These are phyloP conservation scores for Fonsecaea erecta DNA, from an alignment of 2,329 filamentous ascomycete genomes.

Conservation along the genomic window DNA sequence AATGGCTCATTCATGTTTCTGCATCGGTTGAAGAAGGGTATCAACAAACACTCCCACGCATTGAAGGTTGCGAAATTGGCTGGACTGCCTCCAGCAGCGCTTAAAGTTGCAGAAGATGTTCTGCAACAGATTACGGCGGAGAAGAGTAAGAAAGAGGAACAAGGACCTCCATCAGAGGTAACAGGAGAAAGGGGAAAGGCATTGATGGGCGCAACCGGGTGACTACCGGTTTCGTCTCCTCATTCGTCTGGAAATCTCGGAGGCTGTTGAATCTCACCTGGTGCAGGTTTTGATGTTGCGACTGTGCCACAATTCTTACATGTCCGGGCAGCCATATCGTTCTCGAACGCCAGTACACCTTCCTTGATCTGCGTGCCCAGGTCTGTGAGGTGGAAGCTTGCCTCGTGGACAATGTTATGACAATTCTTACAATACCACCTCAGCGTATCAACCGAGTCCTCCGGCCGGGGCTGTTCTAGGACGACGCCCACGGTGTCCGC, in stretches of 20 bases:
- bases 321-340: constrained; percentile 69
- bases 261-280: constrained; percentile 51
- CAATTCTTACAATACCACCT: constrained; percentile 87
- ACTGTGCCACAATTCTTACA: constrained; percentile 78
- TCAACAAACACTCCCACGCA: constrained; percentile 87
- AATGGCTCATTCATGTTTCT: constrained; percentile 79
- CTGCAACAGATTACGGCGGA: constrained; percentile 25
- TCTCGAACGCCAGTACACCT: constrained; percentile 81
- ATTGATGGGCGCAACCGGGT: constrained; percentile 14
- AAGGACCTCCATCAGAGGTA: background rate
- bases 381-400: constrained; percentile 83
- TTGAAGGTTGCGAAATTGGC: constrained; percentile 92
- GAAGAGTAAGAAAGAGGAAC: constrained; percentile 9
- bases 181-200: constrained; percentile 1
- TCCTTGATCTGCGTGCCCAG: constrained; percentile 93
- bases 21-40: constrained; percentile 77
- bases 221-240: constrained; percentile 5
- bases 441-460: constrained; percentile 73
- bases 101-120: constrained; percentile 63
- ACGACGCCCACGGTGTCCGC: constrained; percentile 93
- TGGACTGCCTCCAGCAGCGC: constrained; percentile 74
- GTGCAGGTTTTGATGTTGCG: constrained; percentile 60
- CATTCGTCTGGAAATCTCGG: constrained; percentile 42
- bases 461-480: constrained; percentile 79
- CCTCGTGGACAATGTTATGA: constrained; percentile 77